Evolutionary conservation across 768 basidiomycete species (phyloP).

Genomic region (Coprinopsis marcescibilis): DNA sequence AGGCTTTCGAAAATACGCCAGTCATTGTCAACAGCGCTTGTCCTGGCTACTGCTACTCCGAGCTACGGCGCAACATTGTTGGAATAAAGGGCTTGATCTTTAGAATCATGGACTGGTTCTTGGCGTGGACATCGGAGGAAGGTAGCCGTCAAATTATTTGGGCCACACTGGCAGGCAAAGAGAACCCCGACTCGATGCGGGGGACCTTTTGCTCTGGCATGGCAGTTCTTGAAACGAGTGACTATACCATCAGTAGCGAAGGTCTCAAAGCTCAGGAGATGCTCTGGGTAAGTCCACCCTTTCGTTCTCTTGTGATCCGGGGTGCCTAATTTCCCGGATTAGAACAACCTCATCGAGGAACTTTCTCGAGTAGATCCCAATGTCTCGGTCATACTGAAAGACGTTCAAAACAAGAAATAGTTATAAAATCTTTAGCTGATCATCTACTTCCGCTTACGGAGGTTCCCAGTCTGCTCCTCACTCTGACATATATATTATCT

Average conservation of each 20-base stretch:
- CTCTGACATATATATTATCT: too few species aligned
- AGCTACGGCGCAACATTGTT: constrained; percentile 24
- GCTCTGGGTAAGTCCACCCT: constrained; percentile 4
- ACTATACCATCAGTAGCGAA: constrained; percentile 13
- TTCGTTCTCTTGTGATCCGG: too few species aligned
- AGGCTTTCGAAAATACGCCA: constrained; percentile 19
- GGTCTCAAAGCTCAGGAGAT: constrained; percentile 1
- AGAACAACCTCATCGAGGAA: too few species aligned
- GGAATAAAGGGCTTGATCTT: constrained; percentile 14
- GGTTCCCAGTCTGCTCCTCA: too few species aligned
- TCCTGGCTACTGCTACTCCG: constrained; percentile 38
- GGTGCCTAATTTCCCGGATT: too few species aligned
- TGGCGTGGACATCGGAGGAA: constrained; percentile 33
- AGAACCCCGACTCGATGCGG: constrained; percentile 20
- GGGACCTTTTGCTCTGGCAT: constrained; percentile 24
- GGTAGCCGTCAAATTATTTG: constrained; percentile 31
- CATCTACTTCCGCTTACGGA: too few species aligned
- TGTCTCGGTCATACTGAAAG: too few species aligned
- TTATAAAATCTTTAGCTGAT: too few species aligned
- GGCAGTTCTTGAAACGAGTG: constrained; percentile 25
- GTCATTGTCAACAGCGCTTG: constrained; percentile 31
- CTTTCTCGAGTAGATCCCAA: too few species aligned
- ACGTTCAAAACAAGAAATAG: too few species aligned
- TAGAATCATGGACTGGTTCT: constrained; percentile 21
- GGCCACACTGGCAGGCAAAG: constrained; percentile 23